Evolutionary conservation across 208 protist species (phyloP).

Genomic region (Phytomonas sp.): DNA sequence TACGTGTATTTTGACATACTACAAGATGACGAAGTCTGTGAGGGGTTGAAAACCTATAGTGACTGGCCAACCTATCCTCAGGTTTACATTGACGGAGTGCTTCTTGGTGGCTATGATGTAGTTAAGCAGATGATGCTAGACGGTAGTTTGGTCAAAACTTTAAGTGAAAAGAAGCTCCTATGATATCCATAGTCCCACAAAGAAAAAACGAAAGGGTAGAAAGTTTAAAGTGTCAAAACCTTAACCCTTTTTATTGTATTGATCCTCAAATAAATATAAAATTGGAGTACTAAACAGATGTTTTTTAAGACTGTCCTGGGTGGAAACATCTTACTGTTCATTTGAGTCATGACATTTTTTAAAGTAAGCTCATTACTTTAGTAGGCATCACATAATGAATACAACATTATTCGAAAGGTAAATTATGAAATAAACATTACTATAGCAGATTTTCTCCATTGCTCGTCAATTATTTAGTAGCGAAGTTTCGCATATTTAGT

Average conservation of each 20-base stretch:
- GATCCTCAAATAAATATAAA: background rate
- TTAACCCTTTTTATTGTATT: background rate
- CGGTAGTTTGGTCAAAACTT: constrained; percentile 52
- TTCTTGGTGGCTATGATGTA: constrained; percentile 89
- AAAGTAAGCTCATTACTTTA: background rate
- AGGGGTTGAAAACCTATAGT: constrained; percentile 85
- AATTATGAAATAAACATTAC: background rate
- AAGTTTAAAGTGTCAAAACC: background rate
- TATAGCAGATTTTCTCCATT: background rate
- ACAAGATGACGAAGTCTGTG: constrained; percentile 80
- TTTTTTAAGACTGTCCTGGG: background rate
- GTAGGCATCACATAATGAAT: background rate
- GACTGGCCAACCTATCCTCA: constrained; percentile 93
- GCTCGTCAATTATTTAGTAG: background rate
- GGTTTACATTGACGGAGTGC: constrained; percentile 86
- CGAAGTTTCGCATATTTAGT: background rate
- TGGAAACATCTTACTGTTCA: background rate
- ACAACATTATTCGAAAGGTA: background rate
- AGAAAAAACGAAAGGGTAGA: constrained; percentile 12
- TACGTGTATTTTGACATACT: constrained; percentile 90
- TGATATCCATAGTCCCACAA: constrained; percentile 15
- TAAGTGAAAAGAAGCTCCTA: constrained; percentile 75
- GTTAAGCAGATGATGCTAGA: constrained; percentile 74
- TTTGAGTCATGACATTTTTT: background rate
- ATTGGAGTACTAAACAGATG: background rate